Base-by-base conservation (phyloP, 345 rosid genomes). In the Barbarea vulgaris region DNA sequence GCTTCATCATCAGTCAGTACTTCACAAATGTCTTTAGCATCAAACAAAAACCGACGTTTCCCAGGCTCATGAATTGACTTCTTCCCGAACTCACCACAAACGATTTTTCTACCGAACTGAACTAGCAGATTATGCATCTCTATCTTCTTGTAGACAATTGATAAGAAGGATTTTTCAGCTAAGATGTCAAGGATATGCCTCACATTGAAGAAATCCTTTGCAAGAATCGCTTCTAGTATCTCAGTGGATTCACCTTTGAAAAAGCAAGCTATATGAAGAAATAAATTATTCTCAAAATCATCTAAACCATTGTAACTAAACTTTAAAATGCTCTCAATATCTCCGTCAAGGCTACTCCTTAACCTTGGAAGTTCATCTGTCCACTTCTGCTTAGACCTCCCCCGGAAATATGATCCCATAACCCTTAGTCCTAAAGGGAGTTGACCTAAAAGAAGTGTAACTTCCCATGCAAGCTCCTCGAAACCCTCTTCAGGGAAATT, bases 11-110 rank as follows among this genome's bases (percentile, higher is more conserved):
- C 33, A 22, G 17, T 12, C 1, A 53, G 17, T 6, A 53, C 33
- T 2, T 53, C 31, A 53, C 9, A 51, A 17, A 48, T 7, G 2
- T 48, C 53, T 48, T 3, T 19, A 3, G 24, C 24, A 64, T 64
- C 54, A 44, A 64, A 37, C 68, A 64, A 17, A 63, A 44, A 64
- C 2, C 28, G 68, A 10, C 53, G 67, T n/a, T 42, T 25, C 2
- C 67, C 36, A 17, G 53, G 24, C 5, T 42, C n/a, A 52, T 3
- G 3, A 27, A 27, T 27, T 27, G 28, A 27, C 28, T 27, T 27
- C 28, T 2, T 3, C 4, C 28, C 28, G 3, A 27, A 27, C 28
- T 27, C 28, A 27, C 28, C 0, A 27, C 17, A 4, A 4, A 41
- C 46, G 2, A 41, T 41, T 41, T 41, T n/a, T 41, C 2, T 5